These are phyloP conservation scores for Sclerotinia nivalis DNA, from an alignment of 2,329 filamentous ascomycete genomes.

Conservation along the genomic window DNA sequence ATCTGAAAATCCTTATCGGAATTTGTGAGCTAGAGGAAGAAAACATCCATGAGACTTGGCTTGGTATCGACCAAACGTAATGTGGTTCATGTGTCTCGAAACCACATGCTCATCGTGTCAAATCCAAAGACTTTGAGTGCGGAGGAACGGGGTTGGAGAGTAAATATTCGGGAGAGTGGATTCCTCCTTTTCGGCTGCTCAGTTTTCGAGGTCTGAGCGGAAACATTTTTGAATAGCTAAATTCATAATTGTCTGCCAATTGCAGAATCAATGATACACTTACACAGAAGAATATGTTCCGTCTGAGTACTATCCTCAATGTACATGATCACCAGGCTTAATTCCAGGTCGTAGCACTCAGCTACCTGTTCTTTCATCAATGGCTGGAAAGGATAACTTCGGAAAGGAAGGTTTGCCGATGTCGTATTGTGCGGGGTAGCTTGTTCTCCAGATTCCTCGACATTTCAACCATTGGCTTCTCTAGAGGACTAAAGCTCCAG, in stretches of 20 bases:
- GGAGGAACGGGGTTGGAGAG: too few relatives aligned
- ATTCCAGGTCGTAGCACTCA: neutral
- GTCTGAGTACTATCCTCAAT: neutral
- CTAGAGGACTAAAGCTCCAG: neutral
- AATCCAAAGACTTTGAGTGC: neutral
- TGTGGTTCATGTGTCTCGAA: neutral
- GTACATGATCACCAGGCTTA: neutral
- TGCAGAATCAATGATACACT: too few relatives aligned
- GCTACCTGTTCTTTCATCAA: neutral
- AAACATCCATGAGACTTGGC: neutral
- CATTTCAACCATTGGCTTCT: neutral
- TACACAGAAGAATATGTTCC: neutral
- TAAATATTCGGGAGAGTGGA: neutral
- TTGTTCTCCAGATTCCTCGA: neutral
- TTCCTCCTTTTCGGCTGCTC: neutral
- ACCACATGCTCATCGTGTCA: neutral
- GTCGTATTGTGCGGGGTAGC: conserved; percentile 16
- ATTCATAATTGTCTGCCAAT: neutral
- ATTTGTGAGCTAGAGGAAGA: neutral
- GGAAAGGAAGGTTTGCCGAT: conserved; percentile 20
- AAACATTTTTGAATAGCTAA: neutral
- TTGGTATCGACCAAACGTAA: too few relatives aligned
- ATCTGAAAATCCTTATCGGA: neutral
- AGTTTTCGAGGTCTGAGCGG: neutral
- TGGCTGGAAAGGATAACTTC: neutral